These are phyloP conservation scores for Cladosporium velox DNA, from an alignment of 2,329 filamentous ascomycete species.

Conservation along the genomic window DNA sequence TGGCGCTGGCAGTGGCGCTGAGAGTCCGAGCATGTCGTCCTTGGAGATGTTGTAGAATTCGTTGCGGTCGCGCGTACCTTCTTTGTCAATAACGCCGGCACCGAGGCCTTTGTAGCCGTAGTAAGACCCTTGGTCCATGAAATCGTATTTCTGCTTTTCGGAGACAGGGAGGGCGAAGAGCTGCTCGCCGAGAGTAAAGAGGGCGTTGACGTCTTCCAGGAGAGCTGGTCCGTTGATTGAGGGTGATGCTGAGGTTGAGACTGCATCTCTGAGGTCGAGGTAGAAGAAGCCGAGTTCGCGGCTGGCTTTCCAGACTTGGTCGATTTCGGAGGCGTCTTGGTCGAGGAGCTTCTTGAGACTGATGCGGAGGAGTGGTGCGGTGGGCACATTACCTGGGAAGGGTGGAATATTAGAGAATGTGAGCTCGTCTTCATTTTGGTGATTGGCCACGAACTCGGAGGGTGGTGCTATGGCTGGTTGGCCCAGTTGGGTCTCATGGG, in stretches of 20 bases:
- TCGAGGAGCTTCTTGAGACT: constrained; percentile 40
- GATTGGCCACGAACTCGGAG: neutral
- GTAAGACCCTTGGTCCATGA: constrained; percentile 52
- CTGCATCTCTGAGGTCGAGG: constrained; percentile 47
- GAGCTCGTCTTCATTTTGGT: constrained; percentile 12
- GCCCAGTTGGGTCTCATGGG: constrained; percentile 10
- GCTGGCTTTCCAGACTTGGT: constrained; percentile 43
- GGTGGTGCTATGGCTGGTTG: constrained; percentile 12
- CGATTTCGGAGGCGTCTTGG: constrained; percentile 37
- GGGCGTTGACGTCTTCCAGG: constrained; percentile 45
- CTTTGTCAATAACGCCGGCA: constrained; percentile 46
- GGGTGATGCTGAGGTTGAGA: neutral
- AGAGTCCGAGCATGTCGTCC: constrained; percentile 53
- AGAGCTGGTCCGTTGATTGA: constrained; percentile 42
- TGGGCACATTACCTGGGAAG: constrained; percentile 43
- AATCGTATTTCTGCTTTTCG: constrained; percentile 59
- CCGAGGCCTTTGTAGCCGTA: constrained; percentile 50
- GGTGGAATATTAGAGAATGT: constrained; percentile 38
- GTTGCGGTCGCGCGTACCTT: constrained; percentile 54
- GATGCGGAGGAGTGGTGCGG: constrained; percentile 44
- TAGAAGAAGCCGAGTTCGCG: constrained; percentile 60
- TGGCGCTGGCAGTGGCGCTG: constrained; percentile 46
- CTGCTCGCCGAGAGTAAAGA: constrained; percentile 50
- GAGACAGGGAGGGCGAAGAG: constrained; percentile 52
- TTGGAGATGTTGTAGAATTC: constrained; percentile 60